A percentile compares a stretch with the other conserved stretches of the same genome.
These are phyloP conservation scores for Glycine tomentella DNA, from an alignment of 306 rosid genomes.

Conservation along the genomic window DNA sequence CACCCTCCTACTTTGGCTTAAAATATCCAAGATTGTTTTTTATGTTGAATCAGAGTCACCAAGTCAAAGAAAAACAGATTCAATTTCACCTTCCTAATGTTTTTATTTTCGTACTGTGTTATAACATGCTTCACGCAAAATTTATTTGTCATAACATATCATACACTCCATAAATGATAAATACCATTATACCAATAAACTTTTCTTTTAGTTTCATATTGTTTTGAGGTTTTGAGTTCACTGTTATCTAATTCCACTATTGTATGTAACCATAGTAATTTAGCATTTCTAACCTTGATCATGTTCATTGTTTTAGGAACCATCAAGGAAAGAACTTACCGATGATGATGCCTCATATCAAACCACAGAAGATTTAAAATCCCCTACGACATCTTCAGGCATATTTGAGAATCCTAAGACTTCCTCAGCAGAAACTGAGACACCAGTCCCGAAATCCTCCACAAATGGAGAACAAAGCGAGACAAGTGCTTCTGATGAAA, in stretches of 20 bases:
- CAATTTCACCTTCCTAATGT: not conserved
- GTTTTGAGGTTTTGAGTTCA: slow-evolving; percentile 11
- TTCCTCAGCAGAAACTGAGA: slow-evolving; percentile 69
- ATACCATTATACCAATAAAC: not conserved
- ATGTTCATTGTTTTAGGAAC: slow-evolving; percentile 59
- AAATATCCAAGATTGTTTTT: slow-evolving; percentile 3
- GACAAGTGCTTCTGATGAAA: slow-evolving; percentile 61
- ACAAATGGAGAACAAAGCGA: slow-evolving; percentile 64
- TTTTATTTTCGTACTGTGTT: not conserved
- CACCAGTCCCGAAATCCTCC: slow-evolving; percentile 55
- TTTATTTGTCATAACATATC: not conserved
- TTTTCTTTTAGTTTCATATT: not conserved
- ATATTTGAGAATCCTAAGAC: slow-evolving; percentile 60
- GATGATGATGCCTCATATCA: slow-evolving; percentile 53
- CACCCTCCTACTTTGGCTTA: not conserved
- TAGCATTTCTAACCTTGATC: slow-evolving; percentile 42
- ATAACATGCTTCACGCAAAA: not conserved
- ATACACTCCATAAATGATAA: slow-evolving; percentile 17
- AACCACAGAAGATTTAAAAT: slow-evolving; percentile 57
- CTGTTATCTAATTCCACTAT: slow-evolving; percentile 1
- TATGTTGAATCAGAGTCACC: slow-evolving; percentile 2
- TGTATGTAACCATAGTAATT: not conserved
- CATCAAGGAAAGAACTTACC: slow-evolving; percentile 55
- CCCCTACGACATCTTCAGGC: slow-evolving; percentile 59
- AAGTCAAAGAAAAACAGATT: slow-evolving; percentile 1